Base-by-base conservation (phyloP, 2,329 filamentous ascomycete genomes). In the Lecanosticta acicola region DNA sequence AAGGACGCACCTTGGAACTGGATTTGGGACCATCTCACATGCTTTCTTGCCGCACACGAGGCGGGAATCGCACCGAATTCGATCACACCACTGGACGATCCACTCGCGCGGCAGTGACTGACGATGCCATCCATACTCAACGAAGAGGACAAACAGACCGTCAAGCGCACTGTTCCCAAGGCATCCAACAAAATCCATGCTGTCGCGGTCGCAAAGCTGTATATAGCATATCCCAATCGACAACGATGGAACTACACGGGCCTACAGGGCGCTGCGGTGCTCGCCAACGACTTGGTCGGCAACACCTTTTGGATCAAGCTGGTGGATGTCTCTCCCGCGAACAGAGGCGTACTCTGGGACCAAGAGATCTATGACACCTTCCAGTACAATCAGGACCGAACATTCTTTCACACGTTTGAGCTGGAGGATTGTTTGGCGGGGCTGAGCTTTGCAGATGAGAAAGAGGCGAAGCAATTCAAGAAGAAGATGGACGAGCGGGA, bases 381-480 rank as follows among this genome's bases (percentile, higher is more conserved):
- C 76, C 76, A 77, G 53, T 98, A 97, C 74, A 95, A 96, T 70
- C 91, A 96, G 64, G 93, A 98, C 66, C 84, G 93, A 51, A 91
- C 87, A 49, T 98, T 96, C 71, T 98, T 98, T 71, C 90, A 97
- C 69, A 89, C 87, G 4, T 98, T 98, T 65, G 93, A 98, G 71
- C 78, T 95, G 45, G 90, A 97, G 68, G 83, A 94, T 53, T 97
- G 89, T 61, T 72, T 94, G 50, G 93, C 89, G 4, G 93, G 84
- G 0, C 72, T 98, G 49, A 95, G 88, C 18, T 98, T 98, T 62
- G 83, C 85, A 50, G 93, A 97, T 67, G 93, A 97, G 73, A 97
- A 96, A 69, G 93, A 98, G 71, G 93, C 93, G 26, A 94, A 87
- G 70, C 86, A 87, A 48, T 97, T 98, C 71, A 84, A 90, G 69